phyloP scores from a whole-genome alignment of 164 flowering plant genomes.

The Cinnamomum chago region DNA sequence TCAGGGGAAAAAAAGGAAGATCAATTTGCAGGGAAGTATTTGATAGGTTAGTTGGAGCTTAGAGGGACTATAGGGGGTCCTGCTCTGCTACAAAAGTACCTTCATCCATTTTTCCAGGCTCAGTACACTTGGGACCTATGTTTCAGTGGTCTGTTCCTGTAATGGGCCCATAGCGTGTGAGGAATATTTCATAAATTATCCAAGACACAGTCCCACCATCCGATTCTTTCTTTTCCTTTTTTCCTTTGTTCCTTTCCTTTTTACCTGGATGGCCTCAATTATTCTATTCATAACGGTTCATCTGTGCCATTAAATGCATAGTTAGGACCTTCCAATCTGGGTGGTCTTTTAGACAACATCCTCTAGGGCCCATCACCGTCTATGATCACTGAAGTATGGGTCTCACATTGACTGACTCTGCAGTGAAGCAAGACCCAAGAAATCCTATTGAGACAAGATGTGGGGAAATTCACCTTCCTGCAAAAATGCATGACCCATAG shows the following conservation, averaged over 20 bases:
- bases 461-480: conserved; percentile 48
- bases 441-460: not conserved
- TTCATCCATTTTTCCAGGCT: not conserved
- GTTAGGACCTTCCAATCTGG: not conserved
- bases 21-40: not conserved
- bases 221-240: not conserved
- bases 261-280: no score
- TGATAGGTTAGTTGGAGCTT: not conserved
- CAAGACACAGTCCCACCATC: not conserved
- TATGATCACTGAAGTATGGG: not conserved
- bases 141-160: no score
- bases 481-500: conserved; percentile 52
- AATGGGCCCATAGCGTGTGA: not conserved
- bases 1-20: conserved; percentile 10
- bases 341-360: not conserved
- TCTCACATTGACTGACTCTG: not conserved
- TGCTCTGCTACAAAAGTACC: not conserved
- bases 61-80: not conserved
- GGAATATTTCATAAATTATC: not conserved
- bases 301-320: not conserved
- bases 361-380: not conserved
- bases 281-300: no score
- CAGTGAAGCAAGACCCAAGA: not conserved
- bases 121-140: no score
- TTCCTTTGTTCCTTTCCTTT: not conserved